Evolutionary conservation across 2,329 filamentous ascomycete species (phyloP), one percentile per base, ranked within the genome.

Genomic region (Botryotinia calthae): DNA sequence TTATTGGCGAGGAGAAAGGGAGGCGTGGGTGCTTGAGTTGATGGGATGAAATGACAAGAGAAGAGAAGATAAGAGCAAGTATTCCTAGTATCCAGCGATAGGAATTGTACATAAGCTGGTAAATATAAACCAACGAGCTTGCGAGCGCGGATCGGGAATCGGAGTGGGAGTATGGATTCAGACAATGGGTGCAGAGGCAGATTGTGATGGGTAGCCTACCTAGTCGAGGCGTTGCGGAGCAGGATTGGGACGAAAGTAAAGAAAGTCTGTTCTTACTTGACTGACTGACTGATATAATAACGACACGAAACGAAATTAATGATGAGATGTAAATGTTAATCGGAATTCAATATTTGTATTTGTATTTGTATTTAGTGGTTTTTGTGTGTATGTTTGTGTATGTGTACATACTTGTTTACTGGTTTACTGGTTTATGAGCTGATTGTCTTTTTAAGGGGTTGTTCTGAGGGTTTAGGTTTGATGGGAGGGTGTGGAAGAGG

Each of bases 1-100:
- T 83, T 95, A 73, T 83, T 96, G 58, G 88, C 90, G 56, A 94
- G 90, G 84, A 85, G 92, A 71, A 88, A 88, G 76, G 91, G 92
- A 74, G 70, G 34, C 25, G 76, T 76, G 70, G 64, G 31, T n/a
- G 72, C 54, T 72, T 51, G 34, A 34, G 14, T 62, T 16, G 64
- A 31, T 28, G 25, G 34, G 16, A 54, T 66, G 20, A 9, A 25
- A 16, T 16, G 58, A 25, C n/a, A 8, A 28, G 31, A 28, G 4
- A 37, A 22, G 14, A 25, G 22, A 20, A 5, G 48, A 56, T 37
- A 6, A 16, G 25, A 56, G 3, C 22, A 22, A 42, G 16, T 2
- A 42, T 31, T 42, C 25, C 48, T 67, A 42, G 7, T 22, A 40
- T 14, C 48, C 65, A 62, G 46, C 62, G 54, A 22, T 62, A 46